phyloP scores from a whole-genome alignment of 78 protist species.

The Cavenderia fasciculata region DNA sequence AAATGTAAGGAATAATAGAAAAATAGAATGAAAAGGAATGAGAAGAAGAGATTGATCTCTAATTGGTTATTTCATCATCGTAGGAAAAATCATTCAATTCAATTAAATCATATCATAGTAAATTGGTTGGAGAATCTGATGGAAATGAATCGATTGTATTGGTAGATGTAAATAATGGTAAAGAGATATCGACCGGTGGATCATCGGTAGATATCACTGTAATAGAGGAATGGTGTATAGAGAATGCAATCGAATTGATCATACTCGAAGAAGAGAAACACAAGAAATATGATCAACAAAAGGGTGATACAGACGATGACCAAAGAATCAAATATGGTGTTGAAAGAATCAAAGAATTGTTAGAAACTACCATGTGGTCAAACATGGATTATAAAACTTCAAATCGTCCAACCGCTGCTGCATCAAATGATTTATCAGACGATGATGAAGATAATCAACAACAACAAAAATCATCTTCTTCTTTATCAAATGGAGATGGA shows the following conservation, averaged over 20 bases:
- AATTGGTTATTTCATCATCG: neutral
- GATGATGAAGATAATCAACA: neutral
- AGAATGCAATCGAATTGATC: constrained; percentile 21
- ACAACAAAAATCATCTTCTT: too few species aligned
- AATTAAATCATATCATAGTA: neutral
- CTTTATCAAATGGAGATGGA: too few species aligned
- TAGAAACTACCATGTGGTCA: constrained; percentile 55
- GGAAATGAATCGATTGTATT: neutral
- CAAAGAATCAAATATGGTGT: constrained; percentile 51
- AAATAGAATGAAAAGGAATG: neutral
- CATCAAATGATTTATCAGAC: neutral
- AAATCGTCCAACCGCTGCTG: neutral
- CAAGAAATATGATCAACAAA: constrained; percentile 17
- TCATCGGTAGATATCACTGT: constrained; percentile 1
- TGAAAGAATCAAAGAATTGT: constrained; percentile 39
- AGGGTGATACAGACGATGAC: constrained; percentile 4
- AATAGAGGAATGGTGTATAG: constrained; percentile 55
- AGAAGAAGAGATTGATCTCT: neutral
- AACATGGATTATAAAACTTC: constrained; percentile 12
- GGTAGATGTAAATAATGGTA: neutral
- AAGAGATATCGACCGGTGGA: neutral
- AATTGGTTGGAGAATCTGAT: constrained; percentile 4
- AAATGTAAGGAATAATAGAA: neutral
- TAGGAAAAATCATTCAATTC: neutral
- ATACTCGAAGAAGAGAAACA: constrained; percentile 6